These are phyloP conservation scores for Neurospora sp. DNA, from an alignment of 495 filamentous ascomycete species.

Conservation along the genomic window DNA sequence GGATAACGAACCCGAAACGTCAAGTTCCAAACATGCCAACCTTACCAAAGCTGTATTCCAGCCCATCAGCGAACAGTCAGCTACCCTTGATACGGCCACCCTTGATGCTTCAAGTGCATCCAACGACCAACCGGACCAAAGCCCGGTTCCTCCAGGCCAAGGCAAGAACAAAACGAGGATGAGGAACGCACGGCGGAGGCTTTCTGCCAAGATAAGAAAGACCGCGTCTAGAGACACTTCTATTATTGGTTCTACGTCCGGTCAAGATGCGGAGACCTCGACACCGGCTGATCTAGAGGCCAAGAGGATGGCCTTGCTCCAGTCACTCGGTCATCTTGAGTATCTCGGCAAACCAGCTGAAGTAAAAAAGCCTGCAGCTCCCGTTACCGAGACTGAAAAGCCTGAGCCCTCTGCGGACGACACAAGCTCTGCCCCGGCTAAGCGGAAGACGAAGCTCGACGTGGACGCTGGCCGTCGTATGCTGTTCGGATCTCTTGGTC, in stretches of 20 bases:
- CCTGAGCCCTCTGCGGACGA: neutral
- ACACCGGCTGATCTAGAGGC: slow-evolving; percentile 3
- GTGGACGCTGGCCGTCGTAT: slow-evolving; percentile 55
- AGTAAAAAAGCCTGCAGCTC: neutral
- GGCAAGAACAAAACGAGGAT: slow-evolving; percentile 29
- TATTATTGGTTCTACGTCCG: neutral
- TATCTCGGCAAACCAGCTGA: neutral
- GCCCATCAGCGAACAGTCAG: neutral
- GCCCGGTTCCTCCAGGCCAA: slow-evolving; percentile 19
- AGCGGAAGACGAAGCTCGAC: slow-evolving; percentile 39
- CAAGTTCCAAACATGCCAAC: neutral
- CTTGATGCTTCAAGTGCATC: neutral
- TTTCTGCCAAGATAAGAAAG: slow-evolving; percentile 16
- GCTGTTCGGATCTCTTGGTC: slow-evolving; percentile 63
- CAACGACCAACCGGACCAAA: slow-evolving; percentile 9
- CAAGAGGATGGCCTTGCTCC: slow-evolving; percentile 7
- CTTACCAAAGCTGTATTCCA: neutral
- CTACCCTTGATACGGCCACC: neutral
- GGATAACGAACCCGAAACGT: slow-evolving; percentile 8
- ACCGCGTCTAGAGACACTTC: slow-evolving; percentile 1
- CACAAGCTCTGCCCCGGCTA: neutral
- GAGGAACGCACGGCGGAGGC: slow-evolving; percentile 33
- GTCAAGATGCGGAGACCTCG: neutral
- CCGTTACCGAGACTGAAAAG: neutral
- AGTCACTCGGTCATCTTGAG: neutral